Conservation (phyloP, 163 green algal genomes). For the Chlamydomonas reinhardtii region DNA sequence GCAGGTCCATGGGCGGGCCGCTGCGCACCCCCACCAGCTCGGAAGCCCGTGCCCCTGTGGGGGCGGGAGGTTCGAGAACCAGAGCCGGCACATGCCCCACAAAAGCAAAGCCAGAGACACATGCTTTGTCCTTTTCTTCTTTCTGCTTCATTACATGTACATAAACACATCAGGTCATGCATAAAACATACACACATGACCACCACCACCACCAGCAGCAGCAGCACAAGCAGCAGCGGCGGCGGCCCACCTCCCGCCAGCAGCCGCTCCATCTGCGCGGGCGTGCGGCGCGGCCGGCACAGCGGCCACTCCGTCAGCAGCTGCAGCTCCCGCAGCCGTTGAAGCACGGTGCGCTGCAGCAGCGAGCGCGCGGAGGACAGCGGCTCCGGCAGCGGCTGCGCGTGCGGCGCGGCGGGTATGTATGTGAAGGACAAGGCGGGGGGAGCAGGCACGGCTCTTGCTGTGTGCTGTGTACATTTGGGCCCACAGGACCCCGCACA, state of each 20-base stretch:
- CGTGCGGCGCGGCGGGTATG: not conserved
- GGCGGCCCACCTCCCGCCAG: conserved; percentile 30
- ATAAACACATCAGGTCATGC: too few species aligned
- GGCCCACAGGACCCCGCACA: too few species aligned
- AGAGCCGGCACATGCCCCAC: not conserved
- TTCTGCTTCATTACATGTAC: too few species aligned
- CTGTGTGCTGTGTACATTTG: too few species aligned
- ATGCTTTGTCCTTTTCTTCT: too few species aligned
- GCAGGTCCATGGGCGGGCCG: conserved; percentile 13
- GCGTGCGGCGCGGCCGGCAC: conserved; percentile 5
- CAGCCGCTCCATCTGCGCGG: conserved; percentile 36
- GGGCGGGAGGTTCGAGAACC: too few species aligned
- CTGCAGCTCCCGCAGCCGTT: conserved; percentile 47
- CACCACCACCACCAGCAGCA: too few species aligned
- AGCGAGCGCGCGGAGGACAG: not conserved
- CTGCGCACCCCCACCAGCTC: conserved; percentile 19
- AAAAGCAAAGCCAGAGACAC: too few species aligned
- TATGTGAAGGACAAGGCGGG: too few species aligned
- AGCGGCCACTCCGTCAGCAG: conserved; percentile 47
- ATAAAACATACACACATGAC: too few species aligned
- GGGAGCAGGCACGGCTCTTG: too few species aligned
- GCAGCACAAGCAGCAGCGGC: too few species aligned
- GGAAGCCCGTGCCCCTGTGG: not conserved
- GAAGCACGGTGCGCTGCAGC: conserved; percentile 11
- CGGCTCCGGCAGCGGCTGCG: not conserved